These are phyloP conservation scores for Medicago arabica DNA, from an alignment of 306 rosid genomes.

Conservation along the genomic window DNA sequence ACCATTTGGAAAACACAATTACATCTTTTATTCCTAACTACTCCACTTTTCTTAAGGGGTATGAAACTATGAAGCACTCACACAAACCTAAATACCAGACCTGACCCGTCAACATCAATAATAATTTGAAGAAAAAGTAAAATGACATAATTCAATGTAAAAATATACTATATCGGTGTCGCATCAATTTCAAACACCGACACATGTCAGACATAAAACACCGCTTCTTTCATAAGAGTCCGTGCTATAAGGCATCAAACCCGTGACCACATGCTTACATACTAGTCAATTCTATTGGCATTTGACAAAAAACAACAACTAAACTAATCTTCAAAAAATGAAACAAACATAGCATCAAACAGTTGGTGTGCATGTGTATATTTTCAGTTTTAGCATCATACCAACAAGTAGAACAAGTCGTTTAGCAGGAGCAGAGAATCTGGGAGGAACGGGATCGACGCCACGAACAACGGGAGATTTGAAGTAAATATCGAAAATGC, in stretches of 20 bases:
- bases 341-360: conserved; percentile 35
- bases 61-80: too few relatives aligned
- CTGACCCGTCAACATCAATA: too few relatives aligned
- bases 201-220: too few relatives aligned
- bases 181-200: too few relatives aligned
- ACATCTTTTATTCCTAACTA: too few relatives aligned
- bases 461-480: conserved; percentile 87
- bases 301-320: neutral
- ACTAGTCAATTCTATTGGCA: neutral
- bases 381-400: neutral
- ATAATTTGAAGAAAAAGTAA: too few relatives aligned
- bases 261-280: neutral
- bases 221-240: too few relatives aligned
- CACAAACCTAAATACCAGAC: too few relatives aligned
- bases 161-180: too few relatives aligned
- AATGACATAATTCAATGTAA: too few relatives aligned
- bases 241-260: neutral
- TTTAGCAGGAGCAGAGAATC: conserved; percentile 80
- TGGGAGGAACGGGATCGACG: conserved; percentile 72
- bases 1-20: too few relatives aligned
- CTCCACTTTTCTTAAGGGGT: too few relatives aligned
- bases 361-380: conserved; percentile 20
- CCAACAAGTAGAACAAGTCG: conserved; percentile 81
- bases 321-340: neutral
- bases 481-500: conserved; percentile 91